Base-by-base conservation (phyloP, 2,329 filamentous ascomycete genomes). In the Phoma sp. region DNA sequence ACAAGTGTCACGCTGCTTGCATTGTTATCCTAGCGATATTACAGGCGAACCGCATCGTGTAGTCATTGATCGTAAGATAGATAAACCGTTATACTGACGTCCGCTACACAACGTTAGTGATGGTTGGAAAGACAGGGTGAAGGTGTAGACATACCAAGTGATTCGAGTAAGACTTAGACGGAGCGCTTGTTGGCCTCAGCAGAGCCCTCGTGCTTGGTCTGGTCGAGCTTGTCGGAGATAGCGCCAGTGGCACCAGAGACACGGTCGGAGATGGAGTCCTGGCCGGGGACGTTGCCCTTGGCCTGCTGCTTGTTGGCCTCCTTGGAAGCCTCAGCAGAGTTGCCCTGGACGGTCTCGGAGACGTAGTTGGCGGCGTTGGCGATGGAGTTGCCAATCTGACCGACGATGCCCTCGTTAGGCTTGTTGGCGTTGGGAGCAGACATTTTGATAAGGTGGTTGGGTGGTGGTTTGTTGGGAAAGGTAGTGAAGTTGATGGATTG, bases 331-430 rank as follows among this genome's bases (percentile, higher is more conserved):
- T 82, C 80, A 58, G 79, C 78, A 60, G 80, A 72, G 58, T 79
- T 79, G 73, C 86, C 78, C 80, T 88, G 81, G 72, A 86, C 76
- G 69, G 80, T 78, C 81, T 88, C 87, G 64, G 84, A 77, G 78
- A 88, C 85, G 84, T 88, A 88, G 83, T 88, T 88, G 78, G 79
- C 85, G 71, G 82, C 83, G 78, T 88, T 84, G 81, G 75, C 69
- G 61, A 73, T 62, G 43, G 70, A 71, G 73, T 76, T 76, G 72
- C 63, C 58, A 64, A 68, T 62, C 69, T 76, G 72, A 67, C 75
- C 75, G 69, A 78, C 67, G 68, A 78, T 75, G 63, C 75, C 75
- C 69, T 78, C 73, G 67, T 77, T 77, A 59, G 76, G 76, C 59
- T 66, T 72, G 69, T 78, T 72, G 65, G 69, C 73, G 74, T 78